Evolutionary conservation across 371 early-diverging fungal genomes (phyloP), one percentile per base, ranked within the genome.

Genomic region (Apophysomyces trapeziformis): DNA sequence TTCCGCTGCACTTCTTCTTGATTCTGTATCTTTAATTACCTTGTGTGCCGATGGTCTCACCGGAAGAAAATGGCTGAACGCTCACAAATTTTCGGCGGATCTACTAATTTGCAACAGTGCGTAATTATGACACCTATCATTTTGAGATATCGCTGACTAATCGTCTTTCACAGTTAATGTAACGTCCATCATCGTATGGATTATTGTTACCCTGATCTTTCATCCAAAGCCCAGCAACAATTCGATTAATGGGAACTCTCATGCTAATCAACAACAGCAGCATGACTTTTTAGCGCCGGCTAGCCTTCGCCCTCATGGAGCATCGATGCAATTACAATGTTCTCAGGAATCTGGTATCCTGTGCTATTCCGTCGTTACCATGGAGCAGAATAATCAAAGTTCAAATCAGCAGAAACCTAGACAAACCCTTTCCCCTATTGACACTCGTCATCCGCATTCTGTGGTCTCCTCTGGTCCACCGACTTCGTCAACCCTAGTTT

Each of bases 31-130:
- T 14, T 70, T 83, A 44, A 73, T 80, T 35, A 72, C 79, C 4
- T 62, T 85, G 6, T 72, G 79, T 45, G 71, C 67, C 50, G 85
- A 85, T 57, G 77, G 73, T 32, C 57, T 85, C 43, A 82, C 75
- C 2, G 39, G 39, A 0, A 47, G 38, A 60, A 79, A 76, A 44
- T 46, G 44, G 18, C 68, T 77, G 6, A 83, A 74, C 47, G 56
- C 21, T 8, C 65, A 71, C 68, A 83, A 80, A 45, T 83, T 83
- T 63, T 58, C 71, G 6, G 67, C 81, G 0, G 83, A 83, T 57
- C 68, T 80, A 8, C 63, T 83, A 9, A 83, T 83, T 68, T 80
- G 83, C 50, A 78, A 78, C 60, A 70, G 79, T 76, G 77, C 44
- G 35, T 45, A 5, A n/a, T 21, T 9, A 11, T 5, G 41, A 26